phyloP scores from a whole-genome alignment of 108 stramenopile species.

The Nitzschia inconspicua region DNA sequence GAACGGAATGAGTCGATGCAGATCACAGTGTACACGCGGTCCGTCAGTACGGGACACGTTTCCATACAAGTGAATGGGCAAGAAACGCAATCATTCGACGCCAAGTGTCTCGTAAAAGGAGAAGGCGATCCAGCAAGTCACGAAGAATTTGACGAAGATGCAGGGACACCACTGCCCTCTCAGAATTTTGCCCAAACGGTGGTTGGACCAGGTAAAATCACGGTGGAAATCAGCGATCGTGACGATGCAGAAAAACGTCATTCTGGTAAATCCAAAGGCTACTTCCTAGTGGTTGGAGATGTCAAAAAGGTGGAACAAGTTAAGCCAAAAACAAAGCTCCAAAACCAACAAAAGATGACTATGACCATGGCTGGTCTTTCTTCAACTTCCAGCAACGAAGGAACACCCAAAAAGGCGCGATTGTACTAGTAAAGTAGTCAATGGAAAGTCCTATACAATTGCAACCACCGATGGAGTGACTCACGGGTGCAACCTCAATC shows the following conservation, averaged over 20 bases:
- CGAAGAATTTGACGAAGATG: background rate
- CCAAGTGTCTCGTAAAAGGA: background rate
- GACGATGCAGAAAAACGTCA: conserved; percentile 8
- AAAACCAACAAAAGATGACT: too few species aligned
- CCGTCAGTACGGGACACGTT: conserved; percentile 15
- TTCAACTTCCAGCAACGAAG: too few species aligned
- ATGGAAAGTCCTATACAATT: too few species aligned
- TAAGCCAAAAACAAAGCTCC: too few species aligned
- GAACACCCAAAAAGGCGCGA: too few species aligned
- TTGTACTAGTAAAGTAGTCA: too few species aligned
- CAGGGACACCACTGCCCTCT: conserved; percentile 5
- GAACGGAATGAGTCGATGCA: conserved; percentile 12
- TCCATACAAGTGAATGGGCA: conserved; percentile 4
- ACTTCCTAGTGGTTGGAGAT: conserved; percentile 31
- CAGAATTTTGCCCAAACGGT: background rate
- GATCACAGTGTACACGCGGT: conserved; percentile 26
- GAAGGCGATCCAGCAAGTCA: background rate
- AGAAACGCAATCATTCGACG: background rate
- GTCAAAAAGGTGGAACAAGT: too few species aligned
- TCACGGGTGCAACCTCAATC: too few species aligned
- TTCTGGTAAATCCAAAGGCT: conserved; percentile 10
- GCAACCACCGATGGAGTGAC: too few species aligned
- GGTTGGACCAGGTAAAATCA: conserved; percentile 17
- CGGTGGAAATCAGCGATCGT: conserved; percentile 12
- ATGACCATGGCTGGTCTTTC: too few species aligned